These are phyloP conservation scores for Aspergillus taichungensis DNA, from an alignment of 495 filamentous ascomycete genomes.

Conservation along the genomic window DNA sequence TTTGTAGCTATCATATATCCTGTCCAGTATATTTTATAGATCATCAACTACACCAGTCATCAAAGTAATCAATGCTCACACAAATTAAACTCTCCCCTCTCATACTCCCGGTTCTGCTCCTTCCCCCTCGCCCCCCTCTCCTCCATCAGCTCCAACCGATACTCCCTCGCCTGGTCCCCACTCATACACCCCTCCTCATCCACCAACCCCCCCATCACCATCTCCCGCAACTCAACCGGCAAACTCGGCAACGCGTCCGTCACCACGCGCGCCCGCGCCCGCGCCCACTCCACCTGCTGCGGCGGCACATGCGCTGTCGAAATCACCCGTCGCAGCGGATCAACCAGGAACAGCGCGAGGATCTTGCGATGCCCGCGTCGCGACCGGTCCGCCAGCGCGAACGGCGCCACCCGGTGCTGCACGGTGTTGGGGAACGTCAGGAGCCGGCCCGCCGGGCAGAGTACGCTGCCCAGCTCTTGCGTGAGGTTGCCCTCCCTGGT, in stretches of 20 bases:
- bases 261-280: conserved; percentile 12
- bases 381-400: conserved; percentile 37
- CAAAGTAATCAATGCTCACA: too few species aligned
- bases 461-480: conserved; percentile 29
- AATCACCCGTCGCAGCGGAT: conserved; percentile 42
- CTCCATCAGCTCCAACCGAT: conserved; percentile 1
- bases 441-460: conserved; percentile 21
- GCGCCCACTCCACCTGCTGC: conserved; percentile 34
- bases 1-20: too few species aligned
- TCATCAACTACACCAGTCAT: too few species aligned
- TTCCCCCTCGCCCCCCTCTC: conserved; percentile 12
- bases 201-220: conserved; percentile 20
- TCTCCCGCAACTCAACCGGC: conserved; percentile 32
- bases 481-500: conserved; percentile 10
- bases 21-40: too few species aligned
- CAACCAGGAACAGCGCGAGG: conserved; percentile 49
- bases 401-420: conserved; percentile 46
- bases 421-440: conserved; percentile 27
- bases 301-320: conserved; percentile 50
- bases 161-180: conserved; percentile 34
- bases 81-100: neutral
- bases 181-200: conserved; percentile 22
- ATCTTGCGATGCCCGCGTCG: conserved; percentile 48
- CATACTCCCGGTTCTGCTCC: conserved; percentile 34
- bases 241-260: conserved; percentile 11